Base-by-base conservation (phyloP, 768 basidiomycete genomes). In the Boletus huronensis region DNA sequence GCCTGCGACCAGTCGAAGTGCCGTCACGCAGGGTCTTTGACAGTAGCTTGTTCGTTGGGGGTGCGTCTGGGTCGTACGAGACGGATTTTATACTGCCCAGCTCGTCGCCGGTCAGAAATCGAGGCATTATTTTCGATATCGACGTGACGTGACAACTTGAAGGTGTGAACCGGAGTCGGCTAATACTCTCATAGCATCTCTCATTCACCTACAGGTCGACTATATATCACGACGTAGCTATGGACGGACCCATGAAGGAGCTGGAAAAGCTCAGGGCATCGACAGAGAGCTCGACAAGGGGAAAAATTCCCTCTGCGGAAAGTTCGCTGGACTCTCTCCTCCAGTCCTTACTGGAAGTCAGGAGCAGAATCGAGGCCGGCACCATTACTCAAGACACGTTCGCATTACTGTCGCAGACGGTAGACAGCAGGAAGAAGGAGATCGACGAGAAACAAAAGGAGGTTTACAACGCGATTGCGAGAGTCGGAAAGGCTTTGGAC, bases 381-480 rank as follows among this genome's bases (percentile, higher is more conserved):
- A 72, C 74, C 40, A 72, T 77, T 25, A 73, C 79, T 16, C 75
- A 80, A 56, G 79, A 79, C 17, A 75, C 77, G 14, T 70, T 87
- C 13, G 72, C 69, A 31, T 66, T 76, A 8, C 73, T 91, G 10
- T 74, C 79, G 17, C 80, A 80, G 65, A 76, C 77, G 2, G 79
- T 91, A 3, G 88, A 90, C 46, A 69, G 75, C 0, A 82, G 73
- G 70, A 93, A 90, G 84, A 93, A 86, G 68, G 90, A 91, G 54
- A 77, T 93, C 1, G 90, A 92, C 53, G 90, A 94, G 34, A 80
- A 86, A 3, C 86, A 94, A 76, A 98, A 95, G 70, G 93, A 94
- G 61, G 79, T 93, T 32, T 91, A 95, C 63, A 82, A 79, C 19
- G 83, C 85, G 3, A 72, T 97, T 9, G 81, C 84, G 26, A 82